These are phyloP conservation scores for Ocimum tenuiflorum DNA, from an alignment of 257 asterid species.

Conservation along the genomic window DNA sequence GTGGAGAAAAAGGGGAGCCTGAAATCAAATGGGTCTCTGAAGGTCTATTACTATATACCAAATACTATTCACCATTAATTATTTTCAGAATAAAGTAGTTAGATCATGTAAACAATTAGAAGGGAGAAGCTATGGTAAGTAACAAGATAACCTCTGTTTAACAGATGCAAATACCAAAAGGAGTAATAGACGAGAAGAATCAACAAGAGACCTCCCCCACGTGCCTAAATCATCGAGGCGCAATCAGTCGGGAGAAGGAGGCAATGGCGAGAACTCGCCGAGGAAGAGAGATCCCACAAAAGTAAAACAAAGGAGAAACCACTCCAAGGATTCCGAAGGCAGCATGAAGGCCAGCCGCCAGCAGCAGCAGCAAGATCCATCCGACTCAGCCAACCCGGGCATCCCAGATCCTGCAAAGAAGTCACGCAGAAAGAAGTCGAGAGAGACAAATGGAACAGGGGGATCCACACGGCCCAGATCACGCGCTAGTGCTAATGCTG, in stretches of 20 bases:
- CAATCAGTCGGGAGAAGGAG: slow-evolving; percentile 20
- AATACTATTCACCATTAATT: too few relatives aligned
- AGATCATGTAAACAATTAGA: too few relatives aligned
- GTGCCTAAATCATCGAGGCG: slow-evolving; percentile 40
- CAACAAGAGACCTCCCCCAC: slow-evolving; percentile 27
- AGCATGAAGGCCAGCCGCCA: slow-evolving; percentile 25
- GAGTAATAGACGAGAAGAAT: slow-evolving; percentile 9
- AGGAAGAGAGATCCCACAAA: slow-evolving; percentile 39
- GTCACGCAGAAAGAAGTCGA: slow-evolving; percentile 49
- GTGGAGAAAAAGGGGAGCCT: slow-evolving; percentile 40
- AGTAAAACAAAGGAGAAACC: slow-evolving; percentile 35
- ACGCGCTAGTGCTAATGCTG: slow-evolving; percentile 17
- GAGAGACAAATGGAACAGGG: slow-evolving; percentile 21
- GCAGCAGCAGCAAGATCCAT: slow-evolving; percentile 12
- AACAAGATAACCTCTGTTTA: too few relatives aligned
- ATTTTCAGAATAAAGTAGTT: too few relatives aligned
- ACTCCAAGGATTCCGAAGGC: slow-evolving; percentile 42
- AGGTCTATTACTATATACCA: slow-evolving; percentile 34
- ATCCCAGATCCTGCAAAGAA: slow-evolving; percentile 40
- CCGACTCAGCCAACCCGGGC: slow-evolving; percentile 22
- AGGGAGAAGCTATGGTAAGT: too few relatives aligned
- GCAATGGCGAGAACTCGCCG: slow-evolving; percentile 27
- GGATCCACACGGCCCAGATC: slow-evolving; percentile 35
- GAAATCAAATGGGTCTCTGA: slow-evolving; percentile 79
- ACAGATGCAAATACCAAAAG: slow-evolving; percentile 35